phyloP scores from a whole-genome alignment of 129 eudicot species.

The Rutidosis leptorrhynchoides region DNA sequence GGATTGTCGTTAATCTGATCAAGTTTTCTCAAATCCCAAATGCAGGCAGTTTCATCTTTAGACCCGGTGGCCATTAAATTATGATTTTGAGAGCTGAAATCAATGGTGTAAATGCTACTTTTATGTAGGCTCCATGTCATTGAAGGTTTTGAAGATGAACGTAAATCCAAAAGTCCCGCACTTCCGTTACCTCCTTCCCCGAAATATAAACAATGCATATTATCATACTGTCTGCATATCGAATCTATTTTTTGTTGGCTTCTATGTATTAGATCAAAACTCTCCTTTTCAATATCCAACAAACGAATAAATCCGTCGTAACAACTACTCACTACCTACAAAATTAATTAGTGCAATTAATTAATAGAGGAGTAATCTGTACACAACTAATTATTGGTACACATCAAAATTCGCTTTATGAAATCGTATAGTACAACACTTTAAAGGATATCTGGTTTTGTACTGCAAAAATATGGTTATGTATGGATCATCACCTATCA shows the following conservation, averaged over 20 bases:
- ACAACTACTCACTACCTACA: constrained; percentile 14
- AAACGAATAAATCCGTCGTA: not conserved
- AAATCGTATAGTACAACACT: too few species aligned
- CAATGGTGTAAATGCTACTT: constrained; percentile 4
- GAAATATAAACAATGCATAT: not conserved
- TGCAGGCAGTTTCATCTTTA: constrained; percentile 7
- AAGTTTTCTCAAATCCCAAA: constrained; percentile 17
- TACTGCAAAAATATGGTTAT: too few species aligned
- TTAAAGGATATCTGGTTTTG: too few species aligned
- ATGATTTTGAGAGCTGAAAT: constrained; percentile 5
- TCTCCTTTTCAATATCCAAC: constrained; percentile 1
- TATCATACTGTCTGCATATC: not conserved
- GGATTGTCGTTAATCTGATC: not conserved
- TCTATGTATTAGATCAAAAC: not conserved
- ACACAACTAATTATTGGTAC: too few species aligned
- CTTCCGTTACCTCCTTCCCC: not conserved
- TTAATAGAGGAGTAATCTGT: too few species aligned
- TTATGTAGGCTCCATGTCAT: not conserved
- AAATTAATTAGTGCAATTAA: too few species aligned
- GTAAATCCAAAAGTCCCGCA: not conserved
- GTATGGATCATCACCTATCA: too few species aligned
- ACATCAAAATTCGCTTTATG: too few species aligned
- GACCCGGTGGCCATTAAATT: constrained; percentile 17
- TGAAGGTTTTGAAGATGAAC: constrained; percentile 2
- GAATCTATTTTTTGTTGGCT: not conserved